phyloP scores from a whole-genome alignment of 805 yeast genomes.

The Wickerhamomyces canadensis region DNA sequence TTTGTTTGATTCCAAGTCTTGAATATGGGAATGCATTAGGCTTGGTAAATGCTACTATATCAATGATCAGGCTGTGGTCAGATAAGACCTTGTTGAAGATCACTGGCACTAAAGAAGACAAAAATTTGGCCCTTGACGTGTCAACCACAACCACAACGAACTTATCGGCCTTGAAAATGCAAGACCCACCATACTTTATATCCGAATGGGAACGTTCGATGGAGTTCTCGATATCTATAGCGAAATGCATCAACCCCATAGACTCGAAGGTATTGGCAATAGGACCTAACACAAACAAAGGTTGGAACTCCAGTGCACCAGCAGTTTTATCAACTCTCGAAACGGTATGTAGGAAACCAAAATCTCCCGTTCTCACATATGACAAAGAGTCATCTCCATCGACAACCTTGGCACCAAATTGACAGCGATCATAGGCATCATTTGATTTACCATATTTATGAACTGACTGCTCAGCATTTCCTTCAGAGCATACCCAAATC shows the following conservation, averaged over 20 bases:
- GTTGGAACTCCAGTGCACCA: constrained; percentile 46
- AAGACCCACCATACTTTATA: constrained; percentile 51
- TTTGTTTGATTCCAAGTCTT: constrained; percentile 68
- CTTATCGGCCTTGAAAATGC: constrained; percentile 79
- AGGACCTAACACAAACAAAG: constrained; percentile 78
- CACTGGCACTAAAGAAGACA: constrained; percentile 77
- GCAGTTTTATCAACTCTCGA: constrained; percentile 38
- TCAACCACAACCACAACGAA: constrained; percentile 74
- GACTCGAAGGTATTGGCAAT: constrained; percentile 86
- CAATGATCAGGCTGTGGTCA: constrained; percentile 76
- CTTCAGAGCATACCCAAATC: constrained; percentile 93
- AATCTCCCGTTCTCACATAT: constrained; percentile 86
- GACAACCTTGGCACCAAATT: constrained; percentile 57
- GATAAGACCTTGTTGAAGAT: constrained; percentile 74
- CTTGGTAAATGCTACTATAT: constrained; percentile 75
- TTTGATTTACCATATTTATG: constrained; percentile 42
- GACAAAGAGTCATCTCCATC: constrained; percentile 58
- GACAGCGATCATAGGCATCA: constrained; percentile 25
- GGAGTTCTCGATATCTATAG: constrained; percentile 72
- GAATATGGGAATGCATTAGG: constrained; percentile 62
- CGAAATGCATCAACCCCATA: constrained; percentile 88
- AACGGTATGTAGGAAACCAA: constrained; percentile 85
- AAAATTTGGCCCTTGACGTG: constrained; percentile 39
- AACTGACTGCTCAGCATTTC: constrained; percentile 54
- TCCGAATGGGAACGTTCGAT: constrained; percentile 46